Percentiles rank a stretch among this genome's conserved stretches.
Evolutionary conservation across 2,329 filamentous ascomycete species (phyloP).

Genomic region (Myriangium duriaei): DNA sequence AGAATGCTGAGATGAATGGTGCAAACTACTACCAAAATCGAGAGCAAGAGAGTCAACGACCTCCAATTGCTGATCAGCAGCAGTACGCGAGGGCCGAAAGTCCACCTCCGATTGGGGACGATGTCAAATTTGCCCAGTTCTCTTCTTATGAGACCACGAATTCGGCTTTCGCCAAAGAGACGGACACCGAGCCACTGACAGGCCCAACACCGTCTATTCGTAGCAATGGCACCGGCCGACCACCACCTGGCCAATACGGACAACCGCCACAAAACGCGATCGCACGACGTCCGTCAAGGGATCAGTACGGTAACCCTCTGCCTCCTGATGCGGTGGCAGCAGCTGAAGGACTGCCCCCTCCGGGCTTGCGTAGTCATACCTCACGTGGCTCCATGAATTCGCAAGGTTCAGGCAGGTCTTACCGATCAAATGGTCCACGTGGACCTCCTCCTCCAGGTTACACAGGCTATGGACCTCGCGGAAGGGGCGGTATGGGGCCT

Average conservation of each 20-base stretch:
- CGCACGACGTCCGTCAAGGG: constrained; percentile 31
- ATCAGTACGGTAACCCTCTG: constrained; percentile 53
- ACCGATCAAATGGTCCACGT: constrained; percentile 20
- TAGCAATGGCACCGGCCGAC: constrained; percentile 24
- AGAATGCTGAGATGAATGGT: constrained; percentile 95
- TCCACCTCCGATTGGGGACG: constrained; percentile 41
- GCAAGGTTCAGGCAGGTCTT: constrained; percentile 21
- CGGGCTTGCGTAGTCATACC: constrained; percentile 35
- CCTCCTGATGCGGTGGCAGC: constrained; percentile 20
- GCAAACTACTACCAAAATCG: constrained; percentile 65
- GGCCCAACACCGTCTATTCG: constrained; percentile 47
- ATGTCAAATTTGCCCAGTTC: constrained; percentile 42
- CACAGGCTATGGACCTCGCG: constrained; percentile 16
- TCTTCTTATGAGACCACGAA: constrained; percentile 52
- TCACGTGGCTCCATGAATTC: constrained; percentile 35
- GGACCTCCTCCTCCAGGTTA: constrained; percentile 17
- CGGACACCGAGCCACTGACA: constrained; percentile 57
- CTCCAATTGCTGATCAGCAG: constrained; percentile 18
- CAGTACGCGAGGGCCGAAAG: constrained; percentile 36
- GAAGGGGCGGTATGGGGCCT: constrained; percentile 16
- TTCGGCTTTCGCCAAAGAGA: constrained; percentile 33
- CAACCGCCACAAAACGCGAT: constrained; percentile 27
- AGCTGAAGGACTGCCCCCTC: constrained; percentile 26
- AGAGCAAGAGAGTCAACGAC: constrained; percentile 24
- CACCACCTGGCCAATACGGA: constrained; percentile 27